These are phyloP conservation scores for Trichoderma koningiopsis DNA, from an alignment of 2,329 filamentous ascomycete genomes.

Conservation along the genomic window DNA sequence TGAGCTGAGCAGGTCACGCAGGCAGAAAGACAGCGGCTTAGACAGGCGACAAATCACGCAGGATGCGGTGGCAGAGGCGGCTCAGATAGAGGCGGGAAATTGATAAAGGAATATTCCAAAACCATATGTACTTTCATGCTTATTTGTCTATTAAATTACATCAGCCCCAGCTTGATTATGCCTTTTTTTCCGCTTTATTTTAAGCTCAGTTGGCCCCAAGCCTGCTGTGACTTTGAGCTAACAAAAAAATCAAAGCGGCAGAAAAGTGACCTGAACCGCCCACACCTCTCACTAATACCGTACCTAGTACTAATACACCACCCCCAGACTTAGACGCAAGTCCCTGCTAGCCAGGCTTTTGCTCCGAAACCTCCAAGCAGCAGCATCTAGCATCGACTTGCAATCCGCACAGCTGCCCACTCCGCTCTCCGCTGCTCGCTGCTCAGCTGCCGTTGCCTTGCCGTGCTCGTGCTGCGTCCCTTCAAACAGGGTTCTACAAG, in stretches of 20 bases:
- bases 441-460: not conserved
- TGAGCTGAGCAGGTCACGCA: slow-evolving; percentile 15
- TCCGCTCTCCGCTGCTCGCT: slow-evolving; percentile 1
- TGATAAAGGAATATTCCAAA: not conserved
- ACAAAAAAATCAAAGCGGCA: slow-evolving; percentile 19
- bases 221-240: slow-evolving; percentile 6
- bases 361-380: slow-evolving; percentile 16
- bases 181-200: not conserved
- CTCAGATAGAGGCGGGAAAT: not conserved
- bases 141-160: not conserved
- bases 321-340: slow-evolving; percentile 19
- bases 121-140: not conserved
- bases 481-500: not conserved
- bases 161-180: not conserved
- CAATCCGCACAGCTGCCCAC: slow-evolving; percentile 1
- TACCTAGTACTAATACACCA: not conserved
- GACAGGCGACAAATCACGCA: not conserved
- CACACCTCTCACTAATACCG: slow-evolving; percentile 20
- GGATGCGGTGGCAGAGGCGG: not conserved
- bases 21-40: not conserved
- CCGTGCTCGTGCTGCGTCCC: not conserved
- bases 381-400: not conserved
- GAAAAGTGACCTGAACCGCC: slow-evolving; percentile 11
- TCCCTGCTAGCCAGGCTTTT: slow-evolving; percentile 22
- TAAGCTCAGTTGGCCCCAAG: not conserved